A percentile compares a stretch with the other conserved stretches of the same genome.
These are phyloP conservation scores for Selenicereus undatus DNA, from an alignment of 148 eudicot genomes.

Conservation along the genomic window DNA sequence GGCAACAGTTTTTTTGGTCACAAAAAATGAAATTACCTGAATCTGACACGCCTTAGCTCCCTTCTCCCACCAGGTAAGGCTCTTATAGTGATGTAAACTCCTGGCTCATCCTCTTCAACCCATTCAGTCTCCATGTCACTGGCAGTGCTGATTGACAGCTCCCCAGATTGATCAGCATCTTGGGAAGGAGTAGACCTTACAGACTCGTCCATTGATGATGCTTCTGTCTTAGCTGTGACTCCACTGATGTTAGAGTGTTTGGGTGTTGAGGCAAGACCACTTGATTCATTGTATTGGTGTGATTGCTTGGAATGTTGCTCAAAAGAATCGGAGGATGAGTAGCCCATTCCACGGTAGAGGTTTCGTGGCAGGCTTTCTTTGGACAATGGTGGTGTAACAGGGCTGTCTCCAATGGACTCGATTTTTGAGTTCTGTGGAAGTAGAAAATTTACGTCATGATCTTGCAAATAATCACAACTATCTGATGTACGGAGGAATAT, in stretches of 20 bases:
- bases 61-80: conserved; percentile 78
- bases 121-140: conserved; percentile 87
- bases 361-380: conserved; percentile 70
- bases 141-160: conserved; percentile 79
- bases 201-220: conserved; percentile 76
- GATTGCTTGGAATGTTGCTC: conserved; percentile 70
- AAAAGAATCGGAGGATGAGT: conserved; percentile 84
- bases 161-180: conserved; percentile 86
- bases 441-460: neutral
- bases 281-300: conserved; percentile 50
- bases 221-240: conserved; percentile 65
- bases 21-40: conserved; percentile 52
- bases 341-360: conserved; percentile 41
- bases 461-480: neutral
- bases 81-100: conserved; percentile 90
- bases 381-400: conserved; percentile 76
- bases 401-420: conserved; percentile 63
- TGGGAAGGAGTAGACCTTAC: conserved; percentile 70
- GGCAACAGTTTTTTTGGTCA: neutral
- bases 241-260: conserved; percentile 80
- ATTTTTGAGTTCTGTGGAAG: conserved; percentile 53
- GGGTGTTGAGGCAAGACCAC: conserved; percentile 68
- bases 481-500: neutral
- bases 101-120: conserved; percentile 98
- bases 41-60: conserved; percentile 96